These are phyloP conservation scores for Chlorencoelia australis DNA, from an alignment of 2,329 filamentous ascomycete genomes.

Conservation along the genomic window DNA sequence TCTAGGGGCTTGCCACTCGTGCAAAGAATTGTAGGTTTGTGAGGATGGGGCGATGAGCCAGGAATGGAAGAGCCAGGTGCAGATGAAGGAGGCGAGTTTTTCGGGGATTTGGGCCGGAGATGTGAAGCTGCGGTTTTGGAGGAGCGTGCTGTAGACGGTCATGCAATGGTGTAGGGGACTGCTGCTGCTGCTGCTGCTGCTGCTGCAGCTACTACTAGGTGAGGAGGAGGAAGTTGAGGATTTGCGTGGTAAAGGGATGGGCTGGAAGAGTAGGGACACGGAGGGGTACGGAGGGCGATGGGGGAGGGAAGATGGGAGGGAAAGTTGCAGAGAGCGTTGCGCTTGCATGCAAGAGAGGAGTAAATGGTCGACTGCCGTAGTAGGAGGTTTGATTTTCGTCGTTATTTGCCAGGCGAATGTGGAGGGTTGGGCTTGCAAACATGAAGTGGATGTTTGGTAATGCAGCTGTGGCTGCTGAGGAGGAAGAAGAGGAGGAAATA, in stretches of 20 bases:
- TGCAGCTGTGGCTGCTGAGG: not conserved
- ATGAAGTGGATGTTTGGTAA: slow-evolving; percentile 9
- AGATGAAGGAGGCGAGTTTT: slow-evolving; percentile 24
- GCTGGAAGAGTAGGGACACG: no score
- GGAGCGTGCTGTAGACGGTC: slow-evolving; percentile 19
- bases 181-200: no score
- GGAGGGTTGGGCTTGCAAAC: slow-evolving; percentile 25
- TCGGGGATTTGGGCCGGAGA: slow-evolving; percentile 21
- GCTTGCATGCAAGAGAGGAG: slow-evolving; percentile 22
- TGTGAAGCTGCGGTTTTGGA: slow-evolving; percentile 19
- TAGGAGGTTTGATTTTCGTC: slow-evolving; percentile 23
- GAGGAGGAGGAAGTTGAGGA: no score
- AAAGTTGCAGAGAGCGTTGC: slow-evolving; percentile 22
- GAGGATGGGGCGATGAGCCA: slow-evolving; percentile 19
- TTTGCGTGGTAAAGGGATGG: no score
- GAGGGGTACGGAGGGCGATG: no score
- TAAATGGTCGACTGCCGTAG: slow-evolving; percentile 21
- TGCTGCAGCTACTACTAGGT: no score
- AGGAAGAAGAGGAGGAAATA: slow-evolving; percentile 17
- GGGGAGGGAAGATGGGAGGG: no score
- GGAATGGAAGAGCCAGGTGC: slow-evolving; percentile 25
- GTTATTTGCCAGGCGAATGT: slow-evolving; percentile 24
- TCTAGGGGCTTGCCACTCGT: slow-evolving; percentile 15
- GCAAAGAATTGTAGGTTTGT: slow-evolving; percentile 16
- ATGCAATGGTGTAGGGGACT: no score